A percentile compares a stretch with the other conserved stretches of the same genome.
These are phyloP conservation scores for Leccinellum rugosiceps DNA, from an alignment of 768 basidiomycete genomes.

Conservation along the genomic window DNA sequence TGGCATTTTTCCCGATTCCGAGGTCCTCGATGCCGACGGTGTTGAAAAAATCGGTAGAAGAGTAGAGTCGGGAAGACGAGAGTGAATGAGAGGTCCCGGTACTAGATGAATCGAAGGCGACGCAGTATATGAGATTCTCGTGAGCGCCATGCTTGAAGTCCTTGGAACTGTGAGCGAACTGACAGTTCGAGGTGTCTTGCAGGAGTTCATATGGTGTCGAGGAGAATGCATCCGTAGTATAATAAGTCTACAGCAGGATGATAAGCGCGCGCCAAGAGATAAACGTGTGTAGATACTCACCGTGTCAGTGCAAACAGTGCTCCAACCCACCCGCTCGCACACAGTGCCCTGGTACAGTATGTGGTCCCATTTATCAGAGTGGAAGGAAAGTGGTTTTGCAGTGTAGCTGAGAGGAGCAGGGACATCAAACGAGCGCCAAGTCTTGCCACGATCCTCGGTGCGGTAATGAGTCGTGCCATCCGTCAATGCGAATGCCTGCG, in stretches of 20 bases:
- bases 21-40: conserved; percentile 71
- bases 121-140: conserved; percentile 79
- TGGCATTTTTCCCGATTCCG: conserved; percentile 79
- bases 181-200: conserved; percentile 70
- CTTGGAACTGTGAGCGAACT: conserved; percentile 84
- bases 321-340: conserved; percentile 58
- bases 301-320: conserved; percentile 65
- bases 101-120: conserved; percentile 71
- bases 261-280: conserved; percentile 3
- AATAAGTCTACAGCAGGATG: conserved; percentile 64
- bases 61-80: conserved; percentile 68
- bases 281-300: conserved; percentile 32
- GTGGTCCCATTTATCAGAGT: conserved; percentile 75
- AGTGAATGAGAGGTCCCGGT: conserved; percentile 42
- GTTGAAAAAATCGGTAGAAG: conserved; percentile 82
- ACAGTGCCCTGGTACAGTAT: conserved; percentile 76
- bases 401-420: conserved; percentile 48
- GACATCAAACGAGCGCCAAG: conserved; percentile 81
- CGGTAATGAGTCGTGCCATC: conserved; percentile 76
- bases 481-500: conserved; percentile 85
- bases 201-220: conserved; percentile 58
- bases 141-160: conserved; percentile 81
- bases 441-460: conserved; percentile 82
- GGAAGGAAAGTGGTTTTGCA: conserved; percentile 76
- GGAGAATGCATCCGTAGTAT: conserved; percentile 82